Conservation (phyloP, 441 rosid genomes). For the Biscutella laevigata region DNA sequence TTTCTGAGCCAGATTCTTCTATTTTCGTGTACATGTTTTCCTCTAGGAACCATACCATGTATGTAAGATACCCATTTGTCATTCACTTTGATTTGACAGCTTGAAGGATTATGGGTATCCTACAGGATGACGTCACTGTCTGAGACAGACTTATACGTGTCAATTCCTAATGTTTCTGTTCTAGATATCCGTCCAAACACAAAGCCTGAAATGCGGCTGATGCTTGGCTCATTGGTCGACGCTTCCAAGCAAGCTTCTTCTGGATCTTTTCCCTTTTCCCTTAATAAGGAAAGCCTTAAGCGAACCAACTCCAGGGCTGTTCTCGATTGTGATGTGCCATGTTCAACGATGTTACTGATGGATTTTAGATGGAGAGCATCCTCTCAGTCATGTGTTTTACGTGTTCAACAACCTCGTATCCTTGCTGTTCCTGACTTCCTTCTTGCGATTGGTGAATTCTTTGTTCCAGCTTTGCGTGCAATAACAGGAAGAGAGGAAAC, state of each 20-base stretch:
- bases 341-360: slow-evolving; percentile 91
- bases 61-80: slow-evolving; percentile 10
- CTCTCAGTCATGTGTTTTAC: slow-evolving; percentile 78
- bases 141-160: slow-evolving; percentile 88
- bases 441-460: slow-evolving; percentile 87
- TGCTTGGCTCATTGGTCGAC: slow-evolving; percentile 93
- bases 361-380: slow-evolving; percentile 89
- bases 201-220: slow-evolving; percentile 95
- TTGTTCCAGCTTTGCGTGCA: slow-evolving; percentile 84
- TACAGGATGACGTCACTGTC: slow-evolving; percentile 84
- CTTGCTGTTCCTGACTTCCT: slow-evolving; percentile 99
- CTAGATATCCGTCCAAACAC: slow-evolving; percentile 81
- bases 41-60: not conserved
- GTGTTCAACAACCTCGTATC: slow-evolving; percentile 92
- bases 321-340: slow-evolving; percentile 46
- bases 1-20: slow-evolving; percentile 14
- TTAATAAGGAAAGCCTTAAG: slow-evolving; percentile 45
- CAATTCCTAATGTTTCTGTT: slow-evolving; percentile 81
- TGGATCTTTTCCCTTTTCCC: slow-evolving; percentile 48
- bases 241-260: slow-evolving; percentile 65
- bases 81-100: slow-evolving; percentile 44
- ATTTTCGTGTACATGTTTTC: slow-evolving; percentile 8
- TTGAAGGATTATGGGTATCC: slow-evolving; percentile 96
- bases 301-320: slow-evolving; percentile 40
- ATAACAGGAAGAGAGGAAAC: slow-evolving; percentile 93